Conservation (phyloP, 2,329 filamentous ascomycete genomes). For the Epichloe gansuensis region DNA sequence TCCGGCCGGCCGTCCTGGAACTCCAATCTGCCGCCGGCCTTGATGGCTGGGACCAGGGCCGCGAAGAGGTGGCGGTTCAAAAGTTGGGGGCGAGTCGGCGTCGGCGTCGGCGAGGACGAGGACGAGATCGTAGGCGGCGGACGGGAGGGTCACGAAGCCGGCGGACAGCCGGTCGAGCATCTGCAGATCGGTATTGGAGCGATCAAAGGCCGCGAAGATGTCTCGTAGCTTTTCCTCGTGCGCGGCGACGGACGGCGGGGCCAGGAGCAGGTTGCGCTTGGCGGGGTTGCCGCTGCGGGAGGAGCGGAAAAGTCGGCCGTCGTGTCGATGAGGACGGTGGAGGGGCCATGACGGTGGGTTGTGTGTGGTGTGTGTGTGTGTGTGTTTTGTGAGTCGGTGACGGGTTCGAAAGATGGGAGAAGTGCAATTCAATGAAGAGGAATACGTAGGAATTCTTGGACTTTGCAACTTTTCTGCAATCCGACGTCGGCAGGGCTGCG, state of each 20-base stretch:
- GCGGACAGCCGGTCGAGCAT: constrained; percentile 92
- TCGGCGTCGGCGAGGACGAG: constrained; percentile 73
- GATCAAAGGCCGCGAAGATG: constrained; percentile 62
- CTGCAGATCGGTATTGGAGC: constrained; percentile 73
- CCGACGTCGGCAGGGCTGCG: constrained; percentile 1
- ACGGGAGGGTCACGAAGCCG: constrained; percentile 66
- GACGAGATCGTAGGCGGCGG: constrained; percentile 69
- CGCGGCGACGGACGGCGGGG: constrained; percentile 78
- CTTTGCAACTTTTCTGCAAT: constrained; percentile 1
- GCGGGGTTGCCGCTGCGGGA: constrained; percentile 16
- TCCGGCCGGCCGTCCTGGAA: constrained; percentile 57
- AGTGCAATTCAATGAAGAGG: too few species aligned
- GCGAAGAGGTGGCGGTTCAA: constrained; percentile 57
- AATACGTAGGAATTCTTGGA: too few species aligned
- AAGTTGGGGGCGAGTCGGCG: constrained; percentile 46
- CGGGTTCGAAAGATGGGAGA: too few species aligned
- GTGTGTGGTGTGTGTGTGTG: not conserved
- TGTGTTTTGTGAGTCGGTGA: not conserved
- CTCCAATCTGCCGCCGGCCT: constrained; percentile 52
- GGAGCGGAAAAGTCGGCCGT: constrained; percentile 39
- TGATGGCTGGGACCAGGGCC: constrained; percentile 58
- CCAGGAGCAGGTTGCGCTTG: constrained; percentile 65
- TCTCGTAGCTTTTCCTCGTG: constrained; percentile 66
- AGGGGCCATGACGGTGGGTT: constrained; percentile 32
- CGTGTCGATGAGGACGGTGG: constrained; percentile 41